These are phyloP conservation scores for Nakazawaea anatomiae DNA, from an alignment of 805 yeast genomes.

Conservation along the genomic window DNA sequence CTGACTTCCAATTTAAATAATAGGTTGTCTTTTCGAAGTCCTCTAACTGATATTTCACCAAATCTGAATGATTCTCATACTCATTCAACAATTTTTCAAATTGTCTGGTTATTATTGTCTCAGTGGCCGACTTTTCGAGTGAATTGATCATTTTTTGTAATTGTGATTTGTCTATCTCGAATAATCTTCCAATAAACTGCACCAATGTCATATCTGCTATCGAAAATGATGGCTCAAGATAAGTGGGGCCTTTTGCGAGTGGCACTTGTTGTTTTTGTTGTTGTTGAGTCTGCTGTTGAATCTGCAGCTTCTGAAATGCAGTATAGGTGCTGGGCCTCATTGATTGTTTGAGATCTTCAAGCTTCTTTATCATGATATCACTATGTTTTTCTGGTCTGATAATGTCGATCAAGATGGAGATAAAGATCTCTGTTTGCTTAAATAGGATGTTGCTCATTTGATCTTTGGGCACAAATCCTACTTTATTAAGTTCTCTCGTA, in stretches of 20 bases:
- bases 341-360: slow-evolving; percentile 34
- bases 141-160: slow-evolving; percentile 50
- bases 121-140: slow-evolving; percentile 34
- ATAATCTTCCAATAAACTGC: slow-evolving; percentile 40
- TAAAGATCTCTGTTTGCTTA: slow-evolving; percentile 24
- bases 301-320: slow-evolving; percentile 16
- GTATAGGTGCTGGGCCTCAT: slow-evolving; percentile 16
- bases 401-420: slow-evolving; percentile 26
- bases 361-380: slow-evolving; percentile 34
- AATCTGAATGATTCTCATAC: slow-evolving; percentile 22
- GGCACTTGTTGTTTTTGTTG: slow-evolving; percentile 1
- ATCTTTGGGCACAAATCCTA: slow-evolving; percentile 18
- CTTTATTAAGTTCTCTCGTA: slow-evolving; percentile 42
- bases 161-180: slow-evolving; percentile 38
- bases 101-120: slow-evolving; percentile 25
- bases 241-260: slow-evolving; percentile 12
- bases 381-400: slow-evolving; percentile 31
- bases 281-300: background rate
- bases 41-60: slow-evolving; percentile 22
- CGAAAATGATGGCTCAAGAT: slow-evolving; percentile 44
- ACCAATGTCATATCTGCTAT: slow-evolving; percentile 51
- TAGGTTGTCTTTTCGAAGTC: slow-evolving; percentile 30
- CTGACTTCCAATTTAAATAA: slow-evolving; percentile 36
- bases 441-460: slow-evolving; percentile 19
- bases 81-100: slow-evolving; percentile 14